These are phyloP conservation scores for Fistulina hepatica DNA, from an alignment of 1,284 basidiomycete species.

Conservation along the genomic window DNA sequence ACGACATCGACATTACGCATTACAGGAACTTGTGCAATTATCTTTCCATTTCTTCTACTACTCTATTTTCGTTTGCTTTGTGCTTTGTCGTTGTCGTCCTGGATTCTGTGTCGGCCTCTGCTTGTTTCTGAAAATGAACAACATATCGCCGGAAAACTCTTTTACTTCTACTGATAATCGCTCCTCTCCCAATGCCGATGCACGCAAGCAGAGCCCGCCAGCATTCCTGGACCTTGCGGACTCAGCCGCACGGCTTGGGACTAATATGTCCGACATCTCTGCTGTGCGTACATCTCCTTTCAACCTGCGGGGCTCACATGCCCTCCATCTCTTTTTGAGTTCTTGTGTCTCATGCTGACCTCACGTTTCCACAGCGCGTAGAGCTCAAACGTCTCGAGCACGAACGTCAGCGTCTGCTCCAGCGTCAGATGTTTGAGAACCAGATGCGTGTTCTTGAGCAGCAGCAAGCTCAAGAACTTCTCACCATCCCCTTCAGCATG, in stretches of 20 bases:
- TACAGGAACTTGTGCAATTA: constrained; percentile 70
- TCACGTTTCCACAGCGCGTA: constrained; percentile 47
- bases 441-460: constrained; percentile 89
- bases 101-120: constrained; percentile 39
- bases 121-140: constrained; percentile 52
- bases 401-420: constrained; percentile 74
- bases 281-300: constrained; percentile 42
- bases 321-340: constrained; percentile 9
- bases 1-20: too few relatives aligned
- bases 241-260: constrained; percentile 76
- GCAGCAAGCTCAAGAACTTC: constrained; percentile 78
- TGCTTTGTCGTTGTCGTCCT: constrained; percentile 46
- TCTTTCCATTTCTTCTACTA: constrained; percentile 40
- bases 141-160: constrained; percentile 46
- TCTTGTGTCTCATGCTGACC: constrained; percentile 4
- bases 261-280: constrained; percentile 71
- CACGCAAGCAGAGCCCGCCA: constrained; percentile 73
- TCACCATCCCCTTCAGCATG: constrained; percentile 59
- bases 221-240: constrained; percentile 85
- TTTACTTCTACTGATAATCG: constrained; percentile 53
- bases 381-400: constrained; percentile 87
- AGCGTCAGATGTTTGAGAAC: constrained; percentile 86
- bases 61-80: constrained; percentile 41
- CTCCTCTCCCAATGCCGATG: constrained; percentile 48
- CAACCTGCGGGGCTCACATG: constrained; percentile 3